phyloP scores from a whole-genome alignment of 345 rosid species.

The Hibiscus mutabilis region DNA sequence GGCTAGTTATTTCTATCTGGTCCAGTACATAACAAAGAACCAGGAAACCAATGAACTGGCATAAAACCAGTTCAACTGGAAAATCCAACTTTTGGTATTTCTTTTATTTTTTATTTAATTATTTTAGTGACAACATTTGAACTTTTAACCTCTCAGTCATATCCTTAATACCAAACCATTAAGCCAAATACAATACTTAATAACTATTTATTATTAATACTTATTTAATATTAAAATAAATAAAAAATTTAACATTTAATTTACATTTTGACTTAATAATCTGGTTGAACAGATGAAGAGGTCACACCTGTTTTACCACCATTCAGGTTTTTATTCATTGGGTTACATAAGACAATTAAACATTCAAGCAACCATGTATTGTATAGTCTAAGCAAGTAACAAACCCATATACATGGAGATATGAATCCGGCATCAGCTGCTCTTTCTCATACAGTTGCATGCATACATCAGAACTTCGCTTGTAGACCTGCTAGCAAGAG shows the following conservation, averaged over 20 bases:
- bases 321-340: not conserved
- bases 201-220: not conserved
- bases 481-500: constrained; percentile 60
- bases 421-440: constrained; percentile 63
- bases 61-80: not conserved
- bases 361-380: not conserved
- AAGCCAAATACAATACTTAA: not conserved
- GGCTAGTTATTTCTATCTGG: not conserved
- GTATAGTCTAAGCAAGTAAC: constrained; percentile 15
- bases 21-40: not conserved
- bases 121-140: not conserved
- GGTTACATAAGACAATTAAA: not conserved
- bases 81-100: not conserved
- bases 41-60: not conserved
- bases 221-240: too few relatives aligned
- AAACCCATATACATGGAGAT: constrained; percentile 72
- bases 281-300: not conserved
- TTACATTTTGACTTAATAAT: not conserved
- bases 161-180: not conserved
- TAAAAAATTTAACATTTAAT: too few relatives aligned
- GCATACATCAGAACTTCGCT: constrained; percentile 73
- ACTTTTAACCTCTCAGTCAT: not conserved
- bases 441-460: constrained; percentile 83
- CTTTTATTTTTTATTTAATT: too few relatives aligned
- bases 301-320: not conserved